These are phyloP conservation scores for Pouteria campechiana DNA, from an alignment of 179 eudicot species.

Conservation along the genomic window DNA sequence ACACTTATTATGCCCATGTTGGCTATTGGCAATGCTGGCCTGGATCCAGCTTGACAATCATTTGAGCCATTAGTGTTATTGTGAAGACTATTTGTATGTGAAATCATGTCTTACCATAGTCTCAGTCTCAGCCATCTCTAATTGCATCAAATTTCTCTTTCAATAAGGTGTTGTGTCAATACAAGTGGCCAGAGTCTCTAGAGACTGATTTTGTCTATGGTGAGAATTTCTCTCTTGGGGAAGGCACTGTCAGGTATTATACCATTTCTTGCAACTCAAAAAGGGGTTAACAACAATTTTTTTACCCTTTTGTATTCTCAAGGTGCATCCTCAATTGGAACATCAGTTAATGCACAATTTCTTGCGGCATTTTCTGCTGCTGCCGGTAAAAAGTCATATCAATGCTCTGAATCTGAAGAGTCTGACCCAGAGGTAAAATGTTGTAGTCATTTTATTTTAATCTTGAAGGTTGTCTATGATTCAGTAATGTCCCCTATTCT, in stretches of 20 bases:
- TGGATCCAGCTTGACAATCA: background rate
- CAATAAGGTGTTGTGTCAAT: conserved; percentile 53
- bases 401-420: conserved; percentile 63
- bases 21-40: too few relatives aligned
- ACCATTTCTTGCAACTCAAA: background rate
- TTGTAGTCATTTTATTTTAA: conserved; percentile 2
- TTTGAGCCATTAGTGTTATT: background rate
- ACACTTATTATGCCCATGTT: too few relatives aligned
- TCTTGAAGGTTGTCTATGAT: background rate
- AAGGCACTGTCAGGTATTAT: background rate
- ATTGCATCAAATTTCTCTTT: background rate
- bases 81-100: background rate
- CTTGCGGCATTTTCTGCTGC: conserved; percentile 89
- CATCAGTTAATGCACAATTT: conserved; percentile 63
- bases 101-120: background rate
- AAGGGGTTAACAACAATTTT: too few relatives aligned
- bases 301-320: conserved; percentile 6
- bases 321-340: conserved; percentile 90
- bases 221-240: conserved; percentile 15
- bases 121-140: background rate
- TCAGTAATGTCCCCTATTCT: conserved; percentile 2
- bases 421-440: conserved; percentile 80
- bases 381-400: conserved; percentile 59
- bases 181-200: conserved; percentile 80
- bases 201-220: conserved; percentile 83